A percentile compares a stretch with the other conserved stretches of the same genome.
Conservation (phyloP, 257 asterid species). For the Gardenia jasminoides region DNA sequence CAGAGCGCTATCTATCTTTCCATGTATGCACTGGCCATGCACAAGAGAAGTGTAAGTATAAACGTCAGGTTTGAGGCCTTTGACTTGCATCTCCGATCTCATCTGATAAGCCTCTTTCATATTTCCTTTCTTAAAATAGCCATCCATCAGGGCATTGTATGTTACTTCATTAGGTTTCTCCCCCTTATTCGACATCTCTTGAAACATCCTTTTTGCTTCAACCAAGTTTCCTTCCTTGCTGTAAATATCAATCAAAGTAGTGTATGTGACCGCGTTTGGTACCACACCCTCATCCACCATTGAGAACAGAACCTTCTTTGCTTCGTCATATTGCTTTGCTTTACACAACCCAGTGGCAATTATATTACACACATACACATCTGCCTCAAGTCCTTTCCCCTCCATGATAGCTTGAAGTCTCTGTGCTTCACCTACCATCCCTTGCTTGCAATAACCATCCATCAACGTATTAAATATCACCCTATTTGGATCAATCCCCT, state of each 20-base stretch:
- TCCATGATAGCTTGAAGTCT: constrained; percentile 58
- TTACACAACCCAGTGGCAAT: constrained; percentile 67
- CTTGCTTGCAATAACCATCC: constrained; percentile 84
- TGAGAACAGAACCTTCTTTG: constrained; percentile 53
- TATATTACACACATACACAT: constrained; percentile 56
- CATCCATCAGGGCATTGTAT: constrained; percentile 30
- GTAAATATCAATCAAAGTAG: constrained; percentile 57
- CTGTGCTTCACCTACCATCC: constrained; percentile 74
- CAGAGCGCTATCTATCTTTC: constrained; percentile 56
- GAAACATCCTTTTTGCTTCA: constrained; percentile 44
- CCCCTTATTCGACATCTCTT: constrained; percentile 30
- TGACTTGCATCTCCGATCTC: constrained; percentile 50
- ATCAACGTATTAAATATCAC: constrained; percentile 73
- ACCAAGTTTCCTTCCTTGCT: constrained; percentile 63
- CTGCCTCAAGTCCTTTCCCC: constrained; percentile 67
- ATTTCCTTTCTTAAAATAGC: constrained; percentile 33
- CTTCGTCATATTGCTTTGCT: constrained; percentile 58
- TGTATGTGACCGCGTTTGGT: constrained; percentile 51
- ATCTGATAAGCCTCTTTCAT: constrained; percentile 36
- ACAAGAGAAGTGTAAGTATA: constrained; percentile 70
- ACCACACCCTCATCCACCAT: constrained; percentile 62
- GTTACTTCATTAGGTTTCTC: constrained; percentile 29
- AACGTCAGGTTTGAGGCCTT: constrained; percentile 55
- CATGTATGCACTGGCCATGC: constrained; percentile 67
- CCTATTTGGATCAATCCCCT: constrained; percentile 57